phyloP scores from a whole-genome alignment of 345 rosid species.

The Xanthoceras sorbifolium region DNA sequence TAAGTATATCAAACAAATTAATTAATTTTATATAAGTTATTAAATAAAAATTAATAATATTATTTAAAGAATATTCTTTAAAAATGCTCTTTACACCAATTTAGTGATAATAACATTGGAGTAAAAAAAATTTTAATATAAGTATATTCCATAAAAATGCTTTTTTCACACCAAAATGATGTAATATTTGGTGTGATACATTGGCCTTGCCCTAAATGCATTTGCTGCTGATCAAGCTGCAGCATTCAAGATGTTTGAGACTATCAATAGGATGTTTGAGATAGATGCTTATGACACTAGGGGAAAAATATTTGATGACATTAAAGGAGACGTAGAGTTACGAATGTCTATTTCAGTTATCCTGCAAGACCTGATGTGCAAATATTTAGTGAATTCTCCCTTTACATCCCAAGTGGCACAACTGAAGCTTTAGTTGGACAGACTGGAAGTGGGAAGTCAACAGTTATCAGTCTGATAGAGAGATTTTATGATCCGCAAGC shows the following conservation, averaged over 20 bases:
- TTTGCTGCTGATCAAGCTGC: constrained; percentile 83
- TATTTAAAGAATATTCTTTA: too few species aligned
- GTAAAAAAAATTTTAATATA: too few species aligned
- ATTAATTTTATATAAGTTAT: too few species aligned
- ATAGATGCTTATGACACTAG: constrained; percentile 61
- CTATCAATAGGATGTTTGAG: constrained; percentile 61
- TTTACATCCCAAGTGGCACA: constrained; percentile 59
- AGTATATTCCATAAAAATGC: too few species aligned
- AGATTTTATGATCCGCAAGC: constrained; percentile 78
- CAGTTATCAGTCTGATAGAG: constrained; percentile 71
- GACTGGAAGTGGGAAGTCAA: constrained; percentile 89
- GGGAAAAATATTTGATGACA: constrained; percentile 60
- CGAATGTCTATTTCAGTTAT: constrained; percentile 63
- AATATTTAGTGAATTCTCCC: constrained; percentile 69
- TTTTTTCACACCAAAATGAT: too few species aligned
- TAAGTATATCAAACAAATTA: too few species aligned
- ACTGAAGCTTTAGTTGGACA: constrained; percentile 84
- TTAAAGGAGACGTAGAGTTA: constrained; percentile 68
- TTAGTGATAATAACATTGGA: too few species aligned
- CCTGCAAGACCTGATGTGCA: constrained; percentile 79
- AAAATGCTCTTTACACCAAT: too few species aligned
- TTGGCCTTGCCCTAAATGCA: constrained; percentile 68
- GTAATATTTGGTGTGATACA: too few species aligned
- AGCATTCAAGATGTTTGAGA: constrained; percentile 79
- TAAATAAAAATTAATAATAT: too few species aligned